Conservation (phyloP, 2,329 filamentous ascomycete genomes). For the Trichoderma hamatum region DNA sequence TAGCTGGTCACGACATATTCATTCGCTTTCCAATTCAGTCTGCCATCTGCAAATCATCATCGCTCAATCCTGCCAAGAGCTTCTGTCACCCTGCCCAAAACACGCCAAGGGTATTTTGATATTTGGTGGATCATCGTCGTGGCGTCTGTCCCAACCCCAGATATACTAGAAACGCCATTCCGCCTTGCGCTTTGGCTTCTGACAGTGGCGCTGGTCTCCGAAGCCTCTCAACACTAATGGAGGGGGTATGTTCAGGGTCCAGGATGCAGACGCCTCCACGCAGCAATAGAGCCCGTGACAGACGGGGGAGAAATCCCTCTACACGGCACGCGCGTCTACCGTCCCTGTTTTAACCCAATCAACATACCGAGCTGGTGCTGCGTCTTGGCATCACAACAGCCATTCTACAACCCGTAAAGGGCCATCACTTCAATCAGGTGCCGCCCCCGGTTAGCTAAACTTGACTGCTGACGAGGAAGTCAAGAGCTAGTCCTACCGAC, state of each 20-base stretch:
- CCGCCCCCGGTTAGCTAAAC: neutral
- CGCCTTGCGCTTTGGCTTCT: slow-evolving; percentile 29
- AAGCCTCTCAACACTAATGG: slow-evolving; percentile 29
- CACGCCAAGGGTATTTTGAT: neutral
- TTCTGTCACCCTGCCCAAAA: neutral
- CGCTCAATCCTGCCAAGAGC: neutral
- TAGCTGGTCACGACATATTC: neutral
- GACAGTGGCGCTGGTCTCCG: slow-evolving; percentile 31
- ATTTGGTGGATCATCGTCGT: slow-evolving; percentile 24
- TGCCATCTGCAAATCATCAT: neutral
- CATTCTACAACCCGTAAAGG: neutral
- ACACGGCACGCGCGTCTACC: slow-evolving; percentile 2
- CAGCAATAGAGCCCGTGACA: slow-evolving; percentile 1
- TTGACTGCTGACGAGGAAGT: slow-evolving; percentile 16
- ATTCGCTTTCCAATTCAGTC: neutral
- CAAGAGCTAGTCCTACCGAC: slow-evolving; percentile 11
- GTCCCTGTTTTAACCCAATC: neutral
- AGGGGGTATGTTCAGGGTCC: slow-evolving; percentile 27
- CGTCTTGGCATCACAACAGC: neutral
- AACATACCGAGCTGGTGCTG: neutral
- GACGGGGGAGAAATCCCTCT: slow-evolving; percentile 18
- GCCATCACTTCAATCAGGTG: neutral
- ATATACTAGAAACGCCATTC: slow-evolving; percentile 27
- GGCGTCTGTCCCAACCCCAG: slow-evolving; percentile 27
- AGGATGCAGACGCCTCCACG: slow-evolving; percentile 25